phyloP scores from a whole-genome alignment of 2,329 filamentous ascomycete genomes.

The Chaetomiaceae sp. region DNA sequence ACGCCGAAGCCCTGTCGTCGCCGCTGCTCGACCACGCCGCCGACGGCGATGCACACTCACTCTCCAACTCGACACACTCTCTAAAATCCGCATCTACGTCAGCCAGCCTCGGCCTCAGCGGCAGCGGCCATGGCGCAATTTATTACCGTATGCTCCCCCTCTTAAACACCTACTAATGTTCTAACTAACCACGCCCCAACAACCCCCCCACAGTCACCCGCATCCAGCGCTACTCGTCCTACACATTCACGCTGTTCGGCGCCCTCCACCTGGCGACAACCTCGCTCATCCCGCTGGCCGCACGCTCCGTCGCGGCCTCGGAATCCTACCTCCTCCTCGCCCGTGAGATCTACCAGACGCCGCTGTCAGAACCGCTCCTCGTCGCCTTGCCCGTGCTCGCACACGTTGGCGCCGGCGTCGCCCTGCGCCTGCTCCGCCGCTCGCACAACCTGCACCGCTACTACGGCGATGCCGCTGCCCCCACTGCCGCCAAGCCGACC shows the following conservation, averaged over 20 bases:
- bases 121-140: constrained; percentile 60
- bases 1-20: constrained; percentile 45
- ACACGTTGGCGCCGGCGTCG: constrained; percentile 73
- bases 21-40: constrained; percentile 36
- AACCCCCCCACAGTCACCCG: constrained; percentile 53
- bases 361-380: constrained; percentile 72
- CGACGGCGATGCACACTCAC: constrained; percentile 15
- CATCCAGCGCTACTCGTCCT: constrained; percentile 84
- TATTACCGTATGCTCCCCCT: constrained; percentile 60
- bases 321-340: constrained; percentile 88
- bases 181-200: too few species aligned
- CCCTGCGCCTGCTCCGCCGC: constrained; percentile 69
- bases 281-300: constrained; percentile 71
- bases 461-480: constrained; percentile 60
- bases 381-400: constrained; percentile 68
- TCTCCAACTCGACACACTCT: constrained; percentile 27
- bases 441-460: constrained; percentile 68
- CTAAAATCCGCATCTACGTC: constrained; percentile 35
- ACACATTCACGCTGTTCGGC: constrained; percentile 73
- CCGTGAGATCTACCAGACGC: constrained; percentile 85
- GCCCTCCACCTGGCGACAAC: constrained; percentile 76
- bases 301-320: constrained; percentile 65
- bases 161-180: too few species aligned
- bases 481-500: constrained; percentile 31
- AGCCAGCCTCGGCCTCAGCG: constrained; percentile 53